phyloP scores from a whole-genome alignment of 306 rosid genomes.

The Castanospermum australe region DNA sequence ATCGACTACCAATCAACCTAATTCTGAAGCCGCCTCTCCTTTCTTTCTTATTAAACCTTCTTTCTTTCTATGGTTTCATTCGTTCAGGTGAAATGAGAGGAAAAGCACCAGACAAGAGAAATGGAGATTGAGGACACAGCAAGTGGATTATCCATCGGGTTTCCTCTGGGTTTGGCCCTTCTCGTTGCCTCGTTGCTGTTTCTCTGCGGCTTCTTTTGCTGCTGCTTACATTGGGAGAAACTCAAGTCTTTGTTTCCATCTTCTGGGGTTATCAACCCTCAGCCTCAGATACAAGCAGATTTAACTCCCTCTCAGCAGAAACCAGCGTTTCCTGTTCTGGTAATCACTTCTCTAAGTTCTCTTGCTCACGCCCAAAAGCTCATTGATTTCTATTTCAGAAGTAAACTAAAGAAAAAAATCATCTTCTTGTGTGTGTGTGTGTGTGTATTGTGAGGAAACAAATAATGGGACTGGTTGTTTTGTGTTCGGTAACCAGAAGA shows the following conservation, averaged over 20 bases:
- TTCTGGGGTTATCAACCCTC: neutral
- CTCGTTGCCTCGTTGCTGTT: constrained; percentile 44
- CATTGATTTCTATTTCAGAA: neutral
- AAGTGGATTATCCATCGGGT: constrained; percentile 34
- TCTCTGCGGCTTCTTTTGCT: constrained; percentile 49
- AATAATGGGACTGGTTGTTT: neutral
- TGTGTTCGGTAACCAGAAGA: constrained; percentile 33
- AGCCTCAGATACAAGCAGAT: neutral
- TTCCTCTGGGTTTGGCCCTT: constrained; percentile 67
- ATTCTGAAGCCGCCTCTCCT: neutral
- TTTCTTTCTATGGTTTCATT: neutral
- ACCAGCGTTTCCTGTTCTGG: constrained; percentile 41
- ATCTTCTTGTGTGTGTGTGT: too few relatives aligned
- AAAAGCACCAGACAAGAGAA: neutral
- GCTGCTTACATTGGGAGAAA: constrained; percentile 63
- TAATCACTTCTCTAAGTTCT: neutral
- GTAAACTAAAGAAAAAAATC: neutral
- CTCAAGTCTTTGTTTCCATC: constrained; percentile 39
- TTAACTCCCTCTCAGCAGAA: constrained; percentile 27
- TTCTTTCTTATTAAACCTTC: neutral
- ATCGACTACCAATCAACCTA: constrained; percentile 9
- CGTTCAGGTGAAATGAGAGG: constrained; percentile 32
- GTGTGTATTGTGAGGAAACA: neutral
- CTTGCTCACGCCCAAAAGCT: neutral
- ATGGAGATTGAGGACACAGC: constrained; percentile 43